A percentile compares a stretch with the other conserved stretches of the same genome.
Evolutionary conservation across 768 basidiomycete genomes (phyloP).

Genomic region (Pleurotus eryngii): DNA sequence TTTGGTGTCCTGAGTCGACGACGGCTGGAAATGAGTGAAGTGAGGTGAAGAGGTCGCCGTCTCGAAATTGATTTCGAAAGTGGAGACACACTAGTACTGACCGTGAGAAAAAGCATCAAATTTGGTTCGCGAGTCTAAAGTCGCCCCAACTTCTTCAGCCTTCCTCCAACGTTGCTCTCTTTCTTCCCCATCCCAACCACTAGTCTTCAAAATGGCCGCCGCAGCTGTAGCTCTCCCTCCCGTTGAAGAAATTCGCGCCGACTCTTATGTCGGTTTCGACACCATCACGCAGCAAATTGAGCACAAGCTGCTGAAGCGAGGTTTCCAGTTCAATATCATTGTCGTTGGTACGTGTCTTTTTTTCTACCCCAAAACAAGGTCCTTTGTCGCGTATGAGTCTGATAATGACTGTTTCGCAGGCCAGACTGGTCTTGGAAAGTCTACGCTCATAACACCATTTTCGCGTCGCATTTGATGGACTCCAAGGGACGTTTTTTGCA

Average conservation of each 20-base stretch:
- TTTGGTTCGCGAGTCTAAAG: slow-evolving; percentile 4
- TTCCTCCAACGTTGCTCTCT: neutral
- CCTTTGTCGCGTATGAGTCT: slow-evolving; percentile 6
- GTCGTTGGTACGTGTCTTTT: slow-evolving; percentile 71
- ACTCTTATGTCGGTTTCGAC: slow-evolving; percentile 97
- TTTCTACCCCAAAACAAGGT: neutral
- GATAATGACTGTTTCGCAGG: slow-evolving; percentile 42
- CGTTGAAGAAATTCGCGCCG: slow-evolving; percentile 80
- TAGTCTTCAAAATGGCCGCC: slow-evolving; percentile 23
- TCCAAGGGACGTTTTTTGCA: slow-evolving; percentile 87
- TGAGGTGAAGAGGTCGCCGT: neutral
- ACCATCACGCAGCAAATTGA: slow-evolving; percentile 97
- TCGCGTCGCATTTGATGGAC: slow-evolving; percentile 97
- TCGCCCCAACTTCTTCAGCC: neutral
- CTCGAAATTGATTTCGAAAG: neutral
- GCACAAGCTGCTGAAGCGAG: slow-evolving; percentile 97
- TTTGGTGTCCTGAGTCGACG: neutral
- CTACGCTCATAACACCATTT: slow-evolving; percentile 97
- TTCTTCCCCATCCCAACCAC: slow-evolving; percentile 1
- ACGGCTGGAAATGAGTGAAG: neutral
- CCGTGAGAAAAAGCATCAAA: neutral
- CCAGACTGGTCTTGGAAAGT: slow-evolving; percentile 97
- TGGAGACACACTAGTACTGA: neutral
- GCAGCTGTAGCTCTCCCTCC: slow-evolving; percentile 32
- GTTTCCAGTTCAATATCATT: slow-evolving; percentile 99